Evolutionary conservation across 2,329 filamentous ascomycete species (phyloP), one percentile per base, ranked within the genome.

Genomic region (Fusarium transvaalense): DNA sequence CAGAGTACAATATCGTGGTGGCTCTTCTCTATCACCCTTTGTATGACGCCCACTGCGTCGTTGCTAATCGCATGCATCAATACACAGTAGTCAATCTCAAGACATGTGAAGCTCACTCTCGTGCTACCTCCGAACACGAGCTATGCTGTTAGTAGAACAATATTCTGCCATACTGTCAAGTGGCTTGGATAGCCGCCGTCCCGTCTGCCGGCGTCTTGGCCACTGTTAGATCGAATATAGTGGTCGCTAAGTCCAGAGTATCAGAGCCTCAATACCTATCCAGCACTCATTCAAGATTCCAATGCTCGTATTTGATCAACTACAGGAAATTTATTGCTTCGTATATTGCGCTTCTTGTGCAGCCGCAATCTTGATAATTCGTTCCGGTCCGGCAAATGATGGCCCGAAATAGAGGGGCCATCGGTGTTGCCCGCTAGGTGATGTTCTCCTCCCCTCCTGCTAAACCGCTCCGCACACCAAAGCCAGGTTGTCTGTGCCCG

Each of bases 341-440:
- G 37, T 34, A 31, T 21, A 46, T 34, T 55, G 27, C 41, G 14
- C 23, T 13, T 59, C 53, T 37, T 51, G 48, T 55, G 32, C 35
- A 53, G 21, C 35, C 39, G 34, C 41, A 31, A 52, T 48, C 61
- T 56, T 65, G 14, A 17, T 42, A 25, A 54, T 61, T 57, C 52
- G 47, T n/a, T 45, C 59, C 59, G 59, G 61, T 39, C 61, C 69
- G 66, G 66, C 57, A 69, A 47, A 64, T 48, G 29, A 67, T 55
- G 66, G 54, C 50, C 50, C 58, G 52, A 69, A 62, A 58, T 55
- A 53, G n/a, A 61, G 59, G 63, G 62, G 66, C 41, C 41, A 37
- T 69, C 71, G 67, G 59, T 43, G 52, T 61, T 62, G 54, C 58
- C 71, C 71, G 64, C 59, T 56, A n/a, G n/a, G n/a, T n/a, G 38